A percentile compares a stretch with the other conserved stretches of the same genome.
Evolutionary conservation across 768 basidiomycete genomes (phyloP).

Genomic region (Mycena vulgaris): DNA sequence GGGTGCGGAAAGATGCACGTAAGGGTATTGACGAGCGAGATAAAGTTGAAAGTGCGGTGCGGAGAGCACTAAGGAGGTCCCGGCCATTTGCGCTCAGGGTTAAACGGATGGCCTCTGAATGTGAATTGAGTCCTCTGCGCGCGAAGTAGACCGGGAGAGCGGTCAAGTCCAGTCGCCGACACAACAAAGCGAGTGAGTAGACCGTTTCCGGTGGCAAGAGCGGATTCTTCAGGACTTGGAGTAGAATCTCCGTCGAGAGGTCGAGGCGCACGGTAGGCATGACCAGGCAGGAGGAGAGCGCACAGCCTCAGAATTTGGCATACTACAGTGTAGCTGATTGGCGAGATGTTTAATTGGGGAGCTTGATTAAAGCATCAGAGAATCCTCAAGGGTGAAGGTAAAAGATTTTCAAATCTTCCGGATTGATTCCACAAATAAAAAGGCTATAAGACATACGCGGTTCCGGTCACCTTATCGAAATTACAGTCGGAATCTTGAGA

Average conservation of each 20-base stretch:
- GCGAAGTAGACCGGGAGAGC: constrained; percentile 13
- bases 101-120: background rate
- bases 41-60: background rate
- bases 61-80: background rate
- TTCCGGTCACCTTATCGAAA: no score
- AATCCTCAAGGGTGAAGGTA: no score
- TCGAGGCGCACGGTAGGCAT: background rate
- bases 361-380: no score
- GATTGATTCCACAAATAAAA: no score
- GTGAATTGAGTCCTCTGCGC: background rate
- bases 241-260: constrained; percentile 14
- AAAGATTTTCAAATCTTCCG: no score
- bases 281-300: no score
- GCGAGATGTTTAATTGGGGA: no score
- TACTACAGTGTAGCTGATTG: no score
- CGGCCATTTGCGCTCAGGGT: background rate
- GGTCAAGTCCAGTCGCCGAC: constrained; percentile 11
- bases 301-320: no score
- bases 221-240: background rate
- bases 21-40: background rate
- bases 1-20: constrained; percentile 17
- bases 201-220: background rate
- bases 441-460: no score
- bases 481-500: no score
- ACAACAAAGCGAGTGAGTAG: background rate